Conservation (phyloP, 2,329 filamentous ascomycete genomes). For the Chrysoporthe cubensis region DNA sequence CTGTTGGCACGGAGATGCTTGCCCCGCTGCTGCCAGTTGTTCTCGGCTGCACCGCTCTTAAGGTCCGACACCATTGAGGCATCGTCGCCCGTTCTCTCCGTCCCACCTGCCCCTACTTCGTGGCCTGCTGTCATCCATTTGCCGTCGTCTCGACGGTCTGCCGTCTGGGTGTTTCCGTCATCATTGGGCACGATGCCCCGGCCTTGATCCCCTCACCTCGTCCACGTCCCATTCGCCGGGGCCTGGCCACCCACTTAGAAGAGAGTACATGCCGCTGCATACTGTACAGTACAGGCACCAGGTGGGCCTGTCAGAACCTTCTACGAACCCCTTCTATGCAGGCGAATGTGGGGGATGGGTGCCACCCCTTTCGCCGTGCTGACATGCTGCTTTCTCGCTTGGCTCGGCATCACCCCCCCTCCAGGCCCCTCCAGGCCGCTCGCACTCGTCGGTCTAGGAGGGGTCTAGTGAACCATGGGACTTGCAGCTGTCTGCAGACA, state of each 20-base stretch:
- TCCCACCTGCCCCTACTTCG: slow-evolving; percentile 10
- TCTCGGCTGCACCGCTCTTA: slow-evolving; percentile 7
- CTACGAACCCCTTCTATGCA: slow-evolving; percentile 24
- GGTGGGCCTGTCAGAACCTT: slow-evolving; percentile 26
- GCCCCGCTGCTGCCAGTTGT: slow-evolving; percentile 14
- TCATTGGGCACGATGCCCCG: slow-evolving; percentile 7
- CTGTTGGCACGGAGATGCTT: slow-evolving; percentile 12
- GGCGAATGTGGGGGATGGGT: slow-evolving; percentile 25
- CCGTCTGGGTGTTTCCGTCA: background rate
- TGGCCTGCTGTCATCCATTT: slow-evolving; percentile 8
- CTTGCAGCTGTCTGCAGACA: slow-evolving; percentile 10
- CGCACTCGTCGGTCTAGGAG: background rate
- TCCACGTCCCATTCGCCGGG: slow-evolving; percentile 13
- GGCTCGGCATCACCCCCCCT: slow-evolving; percentile 6
- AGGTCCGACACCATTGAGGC: background rate
- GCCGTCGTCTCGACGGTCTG: background rate
- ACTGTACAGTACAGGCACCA: background rate
- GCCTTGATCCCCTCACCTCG: slow-evolving; percentile 11
- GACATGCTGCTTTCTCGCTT: slow-evolving; percentile 13
- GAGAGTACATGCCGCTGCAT: slow-evolving; percentile 13
- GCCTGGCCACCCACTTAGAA: slow-evolving; percentile 14
- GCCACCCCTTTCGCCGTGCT: slow-evolving; percentile 13
- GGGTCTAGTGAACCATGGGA: slow-evolving; percentile 2
- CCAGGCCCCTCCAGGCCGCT: background rate
- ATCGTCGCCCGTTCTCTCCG: background rate